Evolutionary conservation across 2,329 filamentous ascomycete genomes (phyloP), one percentile per base, ranked within the genome.

Genomic region (Paradendryphiella salina): DNA sequence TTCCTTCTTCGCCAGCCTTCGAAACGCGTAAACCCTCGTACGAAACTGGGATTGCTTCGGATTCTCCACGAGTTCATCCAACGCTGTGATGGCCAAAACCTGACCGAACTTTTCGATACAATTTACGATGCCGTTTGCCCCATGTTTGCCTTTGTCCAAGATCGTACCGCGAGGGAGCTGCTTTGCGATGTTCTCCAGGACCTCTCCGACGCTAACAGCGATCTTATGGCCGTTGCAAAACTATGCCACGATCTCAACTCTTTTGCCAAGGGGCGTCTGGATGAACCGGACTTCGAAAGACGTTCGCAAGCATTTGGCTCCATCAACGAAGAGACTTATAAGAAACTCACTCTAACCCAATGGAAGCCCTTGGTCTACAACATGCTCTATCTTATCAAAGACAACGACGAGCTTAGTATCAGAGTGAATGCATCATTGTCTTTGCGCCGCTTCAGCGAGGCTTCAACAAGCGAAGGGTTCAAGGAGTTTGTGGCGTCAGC

Each of bases 321-420:
- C 6, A 86, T 97, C 56, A 88, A 87, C 29, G 81, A 83, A 33
- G 76, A 82, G 2, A 76, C 82, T n/a, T 84, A 83, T 31, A 69
- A 69, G 0, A 74, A 78, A 0, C 84, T 92, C 54, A 86, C 82
- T 0, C 75, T 85, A 1, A 82, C 82, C 50, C 89, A 96, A 72
- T 99, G 94, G 93, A 82, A 86, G 44, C 92, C 94, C 5, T 74
- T 99, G 15, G 76, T 97, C 9, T 88, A 92, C 75, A 99, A 97
- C 67, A 83, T 96, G 77, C 79, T 96, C 1, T 97, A 87, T 73
- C 94, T 88, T 67, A 86, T 96, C 58, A 86, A 85, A 59, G 85
- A 93, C 57, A 87, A 90, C 47, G 90, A 96, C 56, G 94, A 99
- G 70, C 86, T 95, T 57, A 89, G 90, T 37, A 89, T 96, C 40